Percentiles rank a stretch among this genome's conserved stretches.
Evolutionary conservation across 1,284 basidiomycete species (phyloP).

Genomic region (Somion occarium): DNA sequence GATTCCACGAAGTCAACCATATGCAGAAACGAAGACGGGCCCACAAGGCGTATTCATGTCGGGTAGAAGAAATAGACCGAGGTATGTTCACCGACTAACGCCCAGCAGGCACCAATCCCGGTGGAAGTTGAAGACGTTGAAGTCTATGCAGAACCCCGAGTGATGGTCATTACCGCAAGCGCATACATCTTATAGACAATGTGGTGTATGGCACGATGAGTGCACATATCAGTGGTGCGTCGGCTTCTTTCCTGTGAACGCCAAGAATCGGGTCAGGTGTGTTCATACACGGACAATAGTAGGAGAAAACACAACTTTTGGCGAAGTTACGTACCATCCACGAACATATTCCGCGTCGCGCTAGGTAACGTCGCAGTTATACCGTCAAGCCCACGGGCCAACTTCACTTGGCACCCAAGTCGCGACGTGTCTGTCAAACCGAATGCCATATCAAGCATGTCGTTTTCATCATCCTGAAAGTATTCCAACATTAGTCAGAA

Average conservation of each 20-base stretch:
- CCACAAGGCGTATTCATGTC: not conserved
- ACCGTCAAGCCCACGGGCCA: slow-evolving; percentile 83
- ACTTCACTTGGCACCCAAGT: slow-evolving; percentile 78
- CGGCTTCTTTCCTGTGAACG: slow-evolving; percentile 38
- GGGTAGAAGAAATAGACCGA: not conserved
- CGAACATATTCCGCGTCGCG: slow-evolving; percentile 97
- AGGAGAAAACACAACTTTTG: not conserved
- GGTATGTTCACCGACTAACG: too few relatives aligned
- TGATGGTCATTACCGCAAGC: too few relatives aligned
- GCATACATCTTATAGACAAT: not conserved
- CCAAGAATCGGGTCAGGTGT: too few relatives aligned
- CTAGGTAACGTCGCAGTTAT: slow-evolving; percentile 84
- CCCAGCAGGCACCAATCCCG: too few relatives aligned
- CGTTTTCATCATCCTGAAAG: slow-evolving; percentile 85
- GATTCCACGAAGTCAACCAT: too few relatives aligned
- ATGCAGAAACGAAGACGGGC: too few relatives aligned
- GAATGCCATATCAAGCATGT: slow-evolving; percentile 98
- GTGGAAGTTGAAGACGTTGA: too few relatives aligned
- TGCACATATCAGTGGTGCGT: slow-evolving; percentile 35
- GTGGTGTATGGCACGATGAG: not conserved
- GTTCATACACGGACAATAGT: not conserved
- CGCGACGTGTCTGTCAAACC: slow-evolving; percentile 92
- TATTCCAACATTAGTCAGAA: not conserved
- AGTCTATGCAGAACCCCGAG: too few relatives aligned
- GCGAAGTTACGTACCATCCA: slow-evolving; percentile 65